Evolutionary conservation across 2,329 filamentous ascomycete genomes (phyloP).

Genomic region (Penicillium verrucosum): DNA sequence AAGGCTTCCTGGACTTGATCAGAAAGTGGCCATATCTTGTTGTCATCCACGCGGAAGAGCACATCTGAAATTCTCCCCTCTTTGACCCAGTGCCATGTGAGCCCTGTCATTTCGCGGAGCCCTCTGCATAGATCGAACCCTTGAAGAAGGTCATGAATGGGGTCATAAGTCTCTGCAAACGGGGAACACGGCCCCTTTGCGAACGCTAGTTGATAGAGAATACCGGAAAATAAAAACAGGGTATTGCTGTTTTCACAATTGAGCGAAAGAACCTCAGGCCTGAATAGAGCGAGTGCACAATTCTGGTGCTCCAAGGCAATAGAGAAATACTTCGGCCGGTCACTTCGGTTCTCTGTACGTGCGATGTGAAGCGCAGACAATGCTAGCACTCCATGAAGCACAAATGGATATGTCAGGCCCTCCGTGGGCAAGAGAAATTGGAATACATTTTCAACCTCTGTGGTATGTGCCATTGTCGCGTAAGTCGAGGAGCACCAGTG

Average conservation of each 20-base stretch:
- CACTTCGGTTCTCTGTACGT: background rate
- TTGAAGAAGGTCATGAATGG: background rate
- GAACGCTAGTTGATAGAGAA: background rate
- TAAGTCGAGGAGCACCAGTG: background rate
- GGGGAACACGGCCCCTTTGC: background rate
- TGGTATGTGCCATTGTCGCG: background rate
- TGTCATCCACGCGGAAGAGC: background rate
- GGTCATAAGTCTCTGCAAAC: background rate
- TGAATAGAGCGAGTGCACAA: background rate
- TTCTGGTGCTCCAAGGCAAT: background rate
- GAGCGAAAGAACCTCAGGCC: background rate
- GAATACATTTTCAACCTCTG: background rate
- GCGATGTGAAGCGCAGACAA: background rate
- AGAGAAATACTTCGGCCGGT: background rate
- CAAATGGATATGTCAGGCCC: background rate
- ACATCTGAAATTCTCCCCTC: background rate
- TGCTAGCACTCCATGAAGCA: background rate
- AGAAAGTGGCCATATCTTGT: background rate
- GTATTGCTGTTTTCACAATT: background rate
- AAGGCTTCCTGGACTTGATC: background rate
- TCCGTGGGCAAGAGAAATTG: background rate
- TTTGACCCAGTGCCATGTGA: background rate
- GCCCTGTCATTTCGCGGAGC: background rate
- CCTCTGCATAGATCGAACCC: background rate
- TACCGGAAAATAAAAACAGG: background rate